These are phyloP conservation scores for Stenocarpella maydis DNA, from an alignment of 2,329 filamentous ascomycete species.

Conservation along the genomic window DNA sequence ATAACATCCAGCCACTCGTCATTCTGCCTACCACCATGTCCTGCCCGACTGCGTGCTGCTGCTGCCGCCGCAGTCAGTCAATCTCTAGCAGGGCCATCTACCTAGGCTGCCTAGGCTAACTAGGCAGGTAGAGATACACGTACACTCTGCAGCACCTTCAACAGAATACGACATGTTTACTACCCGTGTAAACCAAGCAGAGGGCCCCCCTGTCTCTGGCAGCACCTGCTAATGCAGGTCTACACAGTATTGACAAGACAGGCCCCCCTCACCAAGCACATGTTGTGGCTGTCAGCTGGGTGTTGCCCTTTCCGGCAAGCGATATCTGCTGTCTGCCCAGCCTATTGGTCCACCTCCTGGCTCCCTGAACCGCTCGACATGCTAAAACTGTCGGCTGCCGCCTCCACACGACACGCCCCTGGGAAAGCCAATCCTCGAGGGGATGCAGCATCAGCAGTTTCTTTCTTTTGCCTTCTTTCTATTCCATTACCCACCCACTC, in stretches of 20 bases:
- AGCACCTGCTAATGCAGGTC: too few relatives aligned
- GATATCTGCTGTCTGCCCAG: slow-evolving; percentile 1
- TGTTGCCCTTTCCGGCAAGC: slow-evolving; percentile 25
- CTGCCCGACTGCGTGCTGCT: background rate
- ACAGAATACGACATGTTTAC: too few relatives aligned
- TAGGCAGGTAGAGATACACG: too few relatives aligned
- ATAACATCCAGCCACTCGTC: background rate
- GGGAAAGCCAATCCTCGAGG: background rate
- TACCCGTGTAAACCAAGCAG: too few relatives aligned
- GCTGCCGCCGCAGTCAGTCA: too few relatives aligned
- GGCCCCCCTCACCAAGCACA: slow-evolving; percentile 13
- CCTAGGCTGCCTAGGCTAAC: too few relatives aligned
- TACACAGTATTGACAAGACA: too few relatives aligned
- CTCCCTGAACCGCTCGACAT: slow-evolving; percentile 15
- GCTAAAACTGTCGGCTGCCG: slow-evolving; percentile 16
- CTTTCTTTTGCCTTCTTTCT: too few relatives aligned
- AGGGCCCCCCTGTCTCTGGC: too few relatives aligned
- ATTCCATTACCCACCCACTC: too few relatives aligned
- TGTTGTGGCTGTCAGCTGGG: slow-evolving; percentile 20
- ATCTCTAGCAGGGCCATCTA: too few relatives aligned
- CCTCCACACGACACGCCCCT: slow-evolving; percentile 12
- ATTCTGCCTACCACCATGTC: background rate
- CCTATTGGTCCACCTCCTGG: slow-evolving; percentile 24
- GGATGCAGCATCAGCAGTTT: background rate
- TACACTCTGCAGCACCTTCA: too few relatives aligned